These are phyloP conservation scores for Aspergillus hiratsukae DNA, from an alignment of 2,329 filamentous ascomycete genomes.

Conservation along the genomic window DNA sequence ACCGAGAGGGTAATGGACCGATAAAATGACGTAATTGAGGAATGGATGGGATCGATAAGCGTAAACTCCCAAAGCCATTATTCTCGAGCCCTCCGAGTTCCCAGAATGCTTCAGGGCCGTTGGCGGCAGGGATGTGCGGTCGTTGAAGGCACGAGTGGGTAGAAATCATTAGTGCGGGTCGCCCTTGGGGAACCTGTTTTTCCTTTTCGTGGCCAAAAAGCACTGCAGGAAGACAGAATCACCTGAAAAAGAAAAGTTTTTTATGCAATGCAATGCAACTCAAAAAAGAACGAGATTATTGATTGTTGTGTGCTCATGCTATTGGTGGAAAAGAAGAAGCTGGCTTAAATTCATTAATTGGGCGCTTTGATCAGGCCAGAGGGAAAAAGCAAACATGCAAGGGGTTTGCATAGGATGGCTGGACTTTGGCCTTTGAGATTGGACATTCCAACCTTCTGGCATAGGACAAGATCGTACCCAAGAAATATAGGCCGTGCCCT, in stretches of 20 bases:
- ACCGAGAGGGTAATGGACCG: conserved; percentile 4
- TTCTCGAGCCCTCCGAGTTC: not conserved
- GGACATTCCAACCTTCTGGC: not conserved
- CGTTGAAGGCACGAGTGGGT: not conserved
- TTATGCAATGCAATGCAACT: conserved; percentile 23
- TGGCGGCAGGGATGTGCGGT: not conserved
- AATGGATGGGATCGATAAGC: conserved; percentile 3
- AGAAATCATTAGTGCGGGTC: not conserved
- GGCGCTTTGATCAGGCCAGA: conserved; percentile 3
- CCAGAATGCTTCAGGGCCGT: not conserved
- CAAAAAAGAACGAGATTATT: conserved; percentile 13
- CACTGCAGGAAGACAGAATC: conserved; percentile 7
- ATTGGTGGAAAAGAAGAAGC: conserved; percentile 2
- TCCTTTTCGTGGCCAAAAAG: not conserved
- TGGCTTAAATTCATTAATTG: conserved; percentile 8
- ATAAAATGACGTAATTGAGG: conserved; percentile 17
- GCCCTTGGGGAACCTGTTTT: not conserved
- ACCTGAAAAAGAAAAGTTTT: not conserved
- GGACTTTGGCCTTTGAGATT: not conserved
- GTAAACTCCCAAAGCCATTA: not conserved
- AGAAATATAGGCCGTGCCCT: conserved; percentile 14
- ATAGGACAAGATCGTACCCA: conserved; percentile 2
- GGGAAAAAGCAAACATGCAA: conserved; percentile 16
- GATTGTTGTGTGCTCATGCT: conserved; percentile 4
- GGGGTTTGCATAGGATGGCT: conserved; percentile 11